Percentiles rank a stretch among this genome's conserved stretches.
phyloP scores from a whole-genome alignment of 495 filamentous ascomycete genomes.

The Glutinoglossum americanum region DNA sequence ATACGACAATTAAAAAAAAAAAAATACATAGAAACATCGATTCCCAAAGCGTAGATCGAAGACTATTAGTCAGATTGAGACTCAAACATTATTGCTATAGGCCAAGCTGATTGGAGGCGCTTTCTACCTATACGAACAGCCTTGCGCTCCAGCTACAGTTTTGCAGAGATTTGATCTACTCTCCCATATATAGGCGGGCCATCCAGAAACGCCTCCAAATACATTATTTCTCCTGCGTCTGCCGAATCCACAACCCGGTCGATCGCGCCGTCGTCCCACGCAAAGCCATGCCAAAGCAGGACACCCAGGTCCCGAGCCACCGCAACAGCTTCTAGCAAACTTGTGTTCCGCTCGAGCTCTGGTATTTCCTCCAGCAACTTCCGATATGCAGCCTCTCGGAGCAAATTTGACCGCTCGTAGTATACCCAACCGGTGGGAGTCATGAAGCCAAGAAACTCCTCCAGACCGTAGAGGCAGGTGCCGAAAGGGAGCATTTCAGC shows the following conservation, averaged over 20 bases:
- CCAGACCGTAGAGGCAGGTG: slow-evolving; percentile 30
- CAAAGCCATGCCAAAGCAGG: slow-evolving; percentile 36
- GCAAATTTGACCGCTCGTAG: slow-evolving; percentile 17
- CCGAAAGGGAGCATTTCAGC: slow-evolving; percentile 34
- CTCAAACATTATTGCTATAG: background rate
- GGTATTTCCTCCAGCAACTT: slow-evolving; percentile 18
- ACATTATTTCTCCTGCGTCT: slow-evolving; percentile 26
- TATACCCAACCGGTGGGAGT: slow-evolving; percentile 17
- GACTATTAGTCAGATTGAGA: background rate
- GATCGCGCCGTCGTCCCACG: slow-evolving; percentile 32
- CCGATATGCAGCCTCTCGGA: slow-evolving; percentile 27
- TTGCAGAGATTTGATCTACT: background rate
- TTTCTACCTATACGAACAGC: background rate
- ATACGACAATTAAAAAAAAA: background rate
- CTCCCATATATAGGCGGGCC: background rate
- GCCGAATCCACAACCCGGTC: slow-evolving; percentile 27
- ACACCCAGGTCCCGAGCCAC: slow-evolving; percentile 28
- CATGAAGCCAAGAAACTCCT: slow-evolving; percentile 27
- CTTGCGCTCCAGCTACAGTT: background rate
- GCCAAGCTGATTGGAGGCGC: too few relatives aligned
- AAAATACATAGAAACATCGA: background rate
- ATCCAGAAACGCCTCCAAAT: slow-evolving; percentile 14
- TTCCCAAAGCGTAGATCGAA: too few relatives aligned
- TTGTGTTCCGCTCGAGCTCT: slow-evolving; percentile 11
- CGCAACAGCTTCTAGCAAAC: slow-evolving; percentile 14